Conservation (phyloP, 805 yeast genomes). For the Wickerhamiella occidentalis region DNA sequence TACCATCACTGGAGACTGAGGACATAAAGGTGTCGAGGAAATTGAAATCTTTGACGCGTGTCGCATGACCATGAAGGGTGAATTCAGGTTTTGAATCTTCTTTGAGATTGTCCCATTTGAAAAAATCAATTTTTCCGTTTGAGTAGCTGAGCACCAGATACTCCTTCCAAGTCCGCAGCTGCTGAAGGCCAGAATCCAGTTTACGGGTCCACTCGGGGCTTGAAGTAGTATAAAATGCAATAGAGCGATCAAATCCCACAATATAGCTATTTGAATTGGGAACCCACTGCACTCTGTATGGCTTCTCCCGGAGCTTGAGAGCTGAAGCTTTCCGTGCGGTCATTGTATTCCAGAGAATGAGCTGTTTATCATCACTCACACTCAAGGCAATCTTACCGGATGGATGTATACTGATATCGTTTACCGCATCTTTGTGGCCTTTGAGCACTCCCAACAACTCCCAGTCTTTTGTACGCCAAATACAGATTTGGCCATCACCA, state of each 20-base stretch:
- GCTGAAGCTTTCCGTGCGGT: slow-evolving; percentile 87
- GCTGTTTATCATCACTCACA: slow-evolving; percentile 72
- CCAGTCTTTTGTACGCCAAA: slow-evolving; percentile 98
- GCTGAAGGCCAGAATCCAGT: slow-evolving; percentile 47
- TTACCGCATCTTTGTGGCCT: slow-evolving; percentile 76
- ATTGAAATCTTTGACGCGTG: slow-evolving; percentile 70
- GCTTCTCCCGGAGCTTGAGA: slow-evolving; percentile 35
- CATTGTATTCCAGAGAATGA: slow-evolving; percentile 92
- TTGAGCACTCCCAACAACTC: slow-evolving; percentile 77
- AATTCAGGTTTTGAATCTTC: slow-evolving; percentile 34
- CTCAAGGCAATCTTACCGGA: slow-evolving; percentile 81
- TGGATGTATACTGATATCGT: slow-evolving; percentile 82
- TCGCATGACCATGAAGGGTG: slow-evolving; percentile 65
- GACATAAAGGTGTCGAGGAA: slow-evolving; percentile 44
- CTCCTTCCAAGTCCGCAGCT: slow-evolving; percentile 40
- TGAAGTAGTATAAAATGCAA: slow-evolving; percentile 53
- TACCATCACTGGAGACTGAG: slow-evolving; percentile 88
- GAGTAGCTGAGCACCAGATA: slow-evolving; percentile 56
- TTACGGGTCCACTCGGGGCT: slow-evolving; percentile 43
- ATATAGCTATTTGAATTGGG: slow-evolving; percentile 55
- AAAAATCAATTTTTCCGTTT: slow-evolving; percentile 58
- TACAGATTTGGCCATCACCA: slow-evolving; percentile 76
- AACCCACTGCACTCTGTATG: slow-evolving; percentile 40
- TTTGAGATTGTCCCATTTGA: slow-evolving; percentile 22
- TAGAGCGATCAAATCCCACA: slow-evolving; percentile 57